Percentiles rank a stretch among this genome's conserved stretches.
phyloP scores from a whole-genome alignment of 495 filamentous ascomycete genomes.

The Penicillium odoratum region DNA sequence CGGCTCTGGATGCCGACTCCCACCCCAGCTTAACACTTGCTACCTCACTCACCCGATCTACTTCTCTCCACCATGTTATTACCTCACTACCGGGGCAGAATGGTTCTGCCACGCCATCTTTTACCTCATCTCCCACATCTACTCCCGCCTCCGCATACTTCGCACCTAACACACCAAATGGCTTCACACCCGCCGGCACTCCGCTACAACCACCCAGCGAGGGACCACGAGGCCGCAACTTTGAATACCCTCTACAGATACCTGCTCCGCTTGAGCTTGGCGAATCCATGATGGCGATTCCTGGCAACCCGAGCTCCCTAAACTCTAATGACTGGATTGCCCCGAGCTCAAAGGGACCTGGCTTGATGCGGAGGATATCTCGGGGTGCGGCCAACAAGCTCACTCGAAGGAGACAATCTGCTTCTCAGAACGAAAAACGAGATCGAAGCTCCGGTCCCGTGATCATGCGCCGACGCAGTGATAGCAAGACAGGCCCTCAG shows the following conservation, averaged over 20 bases:
- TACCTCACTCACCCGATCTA: slow-evolving; percentile 36
- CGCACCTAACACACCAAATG: slow-evolving; percentile 35
- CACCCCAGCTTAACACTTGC: slow-evolving; percentile 44
- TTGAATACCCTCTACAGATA: slow-evolving; percentile 32
- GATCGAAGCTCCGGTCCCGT: slow-evolving; percentile 88
- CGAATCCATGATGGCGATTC: slow-evolving; percentile 52
- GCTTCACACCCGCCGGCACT: slow-evolving; percentile 49
- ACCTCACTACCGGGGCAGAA: slow-evolving; percentile 32
- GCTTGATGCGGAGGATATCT: slow-evolving; percentile 66
- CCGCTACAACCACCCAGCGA: slow-evolving; percentile 55
- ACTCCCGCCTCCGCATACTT: slow-evolving; percentile 35
- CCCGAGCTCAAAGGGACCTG: slow-evolving; percentile 51
- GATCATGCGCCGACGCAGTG: slow-evolving; percentile 80
- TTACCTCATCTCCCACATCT: slow-evolving; percentile 33
- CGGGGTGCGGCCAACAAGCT: slow-evolving; percentile 64
- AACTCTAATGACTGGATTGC: slow-evolving; percentile 54
- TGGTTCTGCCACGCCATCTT: slow-evolving; percentile 30
- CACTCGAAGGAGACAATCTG: slow-evolving; percentile 66
- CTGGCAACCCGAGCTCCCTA: slow-evolving; percentile 30
- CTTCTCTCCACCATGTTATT: slow-evolving; percentile 42
- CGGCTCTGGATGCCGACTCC: slow-evolving; percentile 44
- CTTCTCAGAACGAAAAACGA: slow-evolving; percentile 65
- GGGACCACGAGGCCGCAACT: slow-evolving; percentile 46
- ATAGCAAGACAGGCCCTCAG: slow-evolving; percentile 72
- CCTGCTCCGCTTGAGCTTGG: slow-evolving; percentile 55